Evolutionary conservation across 768 basidiomycete genomes (phyloP), one percentile per base, ranked within the genome.

Genomic region (Pleurotus giganteus): DNA sequence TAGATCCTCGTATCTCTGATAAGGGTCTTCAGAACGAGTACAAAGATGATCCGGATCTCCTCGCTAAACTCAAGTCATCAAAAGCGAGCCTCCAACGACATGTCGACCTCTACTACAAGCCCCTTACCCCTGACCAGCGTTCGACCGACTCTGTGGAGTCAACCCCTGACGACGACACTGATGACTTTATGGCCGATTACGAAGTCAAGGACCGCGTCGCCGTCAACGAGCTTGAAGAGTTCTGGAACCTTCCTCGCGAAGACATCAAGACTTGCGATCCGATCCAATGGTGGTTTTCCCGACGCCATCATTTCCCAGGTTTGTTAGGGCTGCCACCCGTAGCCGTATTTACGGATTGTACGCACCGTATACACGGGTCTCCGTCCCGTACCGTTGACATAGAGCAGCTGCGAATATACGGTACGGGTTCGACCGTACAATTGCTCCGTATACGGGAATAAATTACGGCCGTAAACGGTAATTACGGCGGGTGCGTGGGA

Each of bases 1-100:
- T 72, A 3, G 70, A 72, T 47, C 71, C 69, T 23, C 62, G 68
- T 2, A 69, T 72, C n/a, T 60, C 63, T 4, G 68, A 67, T 37
- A 49, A 58, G 2, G 62, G 56, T 1, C 26, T 70, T 1, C 37
- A 51, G 13, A 34, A 24, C 0, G 68, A 70, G 19, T 66, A 57
- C 26, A 31, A 52, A 0, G 54, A 61, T 39, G 70, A 72, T 37
- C 24, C 26, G 8, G 31, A 53, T 8, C 61, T 69, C 1, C 8
- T 11, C 0, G 28, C 34, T 13, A 41, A 55, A 26, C 63, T 69
- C 1, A 62, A 65, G 23, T 4, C 17, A 1, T 17, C 61, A 15
- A 65, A 63, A 47, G 28, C 4, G 2, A 32, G 42, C 1, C 56
- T 64, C 0, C 27, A 56, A 4, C 12, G 2, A 1, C 53, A 65